A percentile compares a stretch with the other conserved stretches of the same genome.
Conservation (phyloP, 768 basidiomycete genomes). For the Lepiota brunneoincarnata region DNA sequence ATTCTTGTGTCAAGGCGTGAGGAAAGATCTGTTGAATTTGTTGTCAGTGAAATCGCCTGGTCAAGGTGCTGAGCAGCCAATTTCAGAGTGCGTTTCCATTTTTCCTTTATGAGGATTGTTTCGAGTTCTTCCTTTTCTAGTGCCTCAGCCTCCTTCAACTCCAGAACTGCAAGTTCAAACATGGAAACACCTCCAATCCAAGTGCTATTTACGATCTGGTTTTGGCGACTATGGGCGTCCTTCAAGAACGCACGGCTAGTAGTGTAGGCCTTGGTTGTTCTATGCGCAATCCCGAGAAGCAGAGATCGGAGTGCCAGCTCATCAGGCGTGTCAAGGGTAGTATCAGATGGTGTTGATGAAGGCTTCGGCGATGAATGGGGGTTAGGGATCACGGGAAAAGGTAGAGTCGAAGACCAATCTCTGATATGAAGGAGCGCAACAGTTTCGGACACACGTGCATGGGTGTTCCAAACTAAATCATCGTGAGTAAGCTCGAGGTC, state of each 20-base stretch:
- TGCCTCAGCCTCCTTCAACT: constrained; percentile 54
- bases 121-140: constrained; percentile 13
- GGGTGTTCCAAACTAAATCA: constrained; percentile 72
- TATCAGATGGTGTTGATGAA: not conserved
- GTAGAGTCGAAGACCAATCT: constrained; percentile 45
- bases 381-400: constrained; percentile 27
- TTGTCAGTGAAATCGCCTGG: constrained; percentile 44
- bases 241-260: constrained; percentile 46
- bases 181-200: constrained; percentile 69
- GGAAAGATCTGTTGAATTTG: constrained; percentile 58
- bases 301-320: constrained; percentile 69
- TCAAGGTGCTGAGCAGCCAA: constrained; percentile 50
- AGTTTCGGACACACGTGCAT: constrained; percentile 52
- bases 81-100: constrained; percentile 50
- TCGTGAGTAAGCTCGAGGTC: not conserved
- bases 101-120: constrained; percentile 24
- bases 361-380: not conserved
- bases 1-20: constrained; percentile 70
- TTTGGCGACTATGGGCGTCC: constrained; percentile 45
- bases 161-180: constrained; percentile 72
- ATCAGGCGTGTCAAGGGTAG: constrained; percentile 65
- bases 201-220: constrained; percentile 45
- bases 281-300: constrained; percentile 64
- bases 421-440: constrained; percentile 59
- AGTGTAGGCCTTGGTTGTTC: constrained; percentile 47